Percentiles rank a stretch among this genome's conserved stretches.
phyloP scores from a whole-genome alignment of 345 rosid species.

The Hibiscus trionum region DNA sequence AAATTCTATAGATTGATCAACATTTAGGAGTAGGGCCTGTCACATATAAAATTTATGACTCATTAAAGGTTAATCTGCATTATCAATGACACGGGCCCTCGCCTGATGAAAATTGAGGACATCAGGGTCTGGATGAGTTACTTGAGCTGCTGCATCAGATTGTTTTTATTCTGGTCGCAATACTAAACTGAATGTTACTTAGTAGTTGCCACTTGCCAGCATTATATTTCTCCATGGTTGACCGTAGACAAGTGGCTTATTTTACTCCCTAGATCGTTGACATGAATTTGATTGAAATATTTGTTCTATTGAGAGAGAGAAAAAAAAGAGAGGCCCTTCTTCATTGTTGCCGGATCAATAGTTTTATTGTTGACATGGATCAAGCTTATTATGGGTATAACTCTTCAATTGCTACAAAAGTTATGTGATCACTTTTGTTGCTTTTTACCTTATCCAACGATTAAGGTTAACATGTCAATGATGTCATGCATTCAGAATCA shows the following conservation, averaged over 20 bases:
- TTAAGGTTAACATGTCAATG: background rate
- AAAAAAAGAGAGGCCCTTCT: background rate
- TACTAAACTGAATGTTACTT: background rate
- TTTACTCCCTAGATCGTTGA: background rate
- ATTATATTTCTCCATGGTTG: background rate
- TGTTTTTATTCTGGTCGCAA: background rate
- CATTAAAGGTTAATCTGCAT: background rate
- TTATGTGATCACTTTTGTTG: background rate
- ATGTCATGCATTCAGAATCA: background rate
- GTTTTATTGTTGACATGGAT: background rate
- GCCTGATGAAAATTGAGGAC: too few species aligned
- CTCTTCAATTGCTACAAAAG: background rate
- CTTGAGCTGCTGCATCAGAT: background rate
- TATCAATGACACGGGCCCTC: background rate
- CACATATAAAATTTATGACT: background rate
- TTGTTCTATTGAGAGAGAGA: background rate
- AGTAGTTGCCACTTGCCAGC: background rate
- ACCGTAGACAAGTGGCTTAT: background rate
- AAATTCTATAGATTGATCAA: background rate
- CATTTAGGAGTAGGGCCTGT: background rate
- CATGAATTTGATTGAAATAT: background rate
- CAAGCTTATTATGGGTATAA: background rate
- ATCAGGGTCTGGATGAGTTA: too few species aligned
- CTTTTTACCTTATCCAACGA: background rate
- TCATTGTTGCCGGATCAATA: background rate